Evolutionary conservation across 164 flowering plant genomes (phyloP).

Genomic region (Aristolochia californica): DNA sequence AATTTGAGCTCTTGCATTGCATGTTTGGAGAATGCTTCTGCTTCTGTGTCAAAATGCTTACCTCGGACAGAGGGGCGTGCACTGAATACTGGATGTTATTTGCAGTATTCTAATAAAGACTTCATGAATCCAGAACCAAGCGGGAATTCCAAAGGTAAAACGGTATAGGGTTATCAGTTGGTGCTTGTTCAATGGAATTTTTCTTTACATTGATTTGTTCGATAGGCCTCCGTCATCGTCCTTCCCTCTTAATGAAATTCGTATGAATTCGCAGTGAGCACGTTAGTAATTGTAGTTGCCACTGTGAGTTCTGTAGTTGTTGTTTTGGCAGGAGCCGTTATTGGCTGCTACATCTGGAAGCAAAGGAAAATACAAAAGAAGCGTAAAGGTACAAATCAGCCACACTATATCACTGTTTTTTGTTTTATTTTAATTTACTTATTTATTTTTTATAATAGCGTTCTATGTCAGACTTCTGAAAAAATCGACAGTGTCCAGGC

Average conservation of each 20-base stretch:
- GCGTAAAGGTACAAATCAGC: conserved; percentile 48
- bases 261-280: conserved; percentile 35
- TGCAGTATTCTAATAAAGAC: conserved; percentile 71
- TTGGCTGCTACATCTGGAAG: conserved; percentile 53
- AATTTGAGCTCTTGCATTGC: conserved; percentile 42
- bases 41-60: conserved; percentile 48
- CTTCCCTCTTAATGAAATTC: neutral
- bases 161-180: neutral
- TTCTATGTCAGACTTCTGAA: neutral
- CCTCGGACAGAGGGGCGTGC: conserved; percentile 85
- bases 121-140: conserved; percentile 49
- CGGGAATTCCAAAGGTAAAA: conserved; percentile 40
- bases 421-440: neutral
- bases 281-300: conserved; percentile 38
- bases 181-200: neutral
- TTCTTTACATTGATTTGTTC: neutral
- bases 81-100: conserved; percentile 71
- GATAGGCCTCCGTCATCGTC: neutral
- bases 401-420: neutral
- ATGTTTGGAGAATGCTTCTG: conserved; percentile 63
- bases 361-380: conserved; percentile 46
- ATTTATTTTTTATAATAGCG: neutral
- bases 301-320: conserved; percentile 47
- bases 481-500: neutral
- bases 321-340: conserved; percentile 27